These are phyloP conservation scores for Leishmania arabica DNA, from an alignment of 208 protist species.

Conservation along the genomic window DNA sequence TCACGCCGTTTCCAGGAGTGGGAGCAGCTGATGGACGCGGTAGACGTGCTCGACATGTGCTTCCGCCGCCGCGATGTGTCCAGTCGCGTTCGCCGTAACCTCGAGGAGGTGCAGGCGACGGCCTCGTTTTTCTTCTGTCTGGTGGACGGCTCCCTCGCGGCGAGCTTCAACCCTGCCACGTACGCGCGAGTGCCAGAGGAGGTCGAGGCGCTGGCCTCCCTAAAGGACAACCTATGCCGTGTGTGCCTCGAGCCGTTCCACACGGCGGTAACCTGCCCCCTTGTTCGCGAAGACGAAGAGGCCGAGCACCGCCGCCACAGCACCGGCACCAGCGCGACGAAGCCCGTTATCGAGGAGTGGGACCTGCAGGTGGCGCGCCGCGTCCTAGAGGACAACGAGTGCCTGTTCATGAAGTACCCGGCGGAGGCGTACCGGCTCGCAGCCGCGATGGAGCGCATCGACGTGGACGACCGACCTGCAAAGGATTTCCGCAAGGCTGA, in stretches of 20 bases:
- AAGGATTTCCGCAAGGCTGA: constrained; percentile 88
- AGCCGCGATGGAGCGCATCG: constrained; percentile 62
- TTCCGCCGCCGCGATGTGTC: constrained; percentile 67
- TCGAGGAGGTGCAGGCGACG: constrained; percentile 68
- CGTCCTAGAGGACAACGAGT: constrained; percentile 67
- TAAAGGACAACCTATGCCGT: constrained; percentile 79
- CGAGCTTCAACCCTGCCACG: constrained; percentile 56
- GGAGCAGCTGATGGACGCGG: constrained; percentile 57
- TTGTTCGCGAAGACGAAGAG: constrained; percentile 25
- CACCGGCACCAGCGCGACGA: constrained; percentile 25
- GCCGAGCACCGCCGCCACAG: constrained; percentile 31
- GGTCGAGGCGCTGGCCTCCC: constrained; percentile 52
- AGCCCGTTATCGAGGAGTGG: constrained; percentile 57
- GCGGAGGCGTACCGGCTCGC: constrained; percentile 52
- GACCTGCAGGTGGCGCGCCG: constrained; percentile 76
- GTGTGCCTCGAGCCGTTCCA: constrained; percentile 85
- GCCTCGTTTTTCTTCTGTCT: constrained; percentile 87
- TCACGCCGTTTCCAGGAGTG: constrained; percentile 71
- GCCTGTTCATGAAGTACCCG: constrained; percentile 51
- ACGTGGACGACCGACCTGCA: constrained; percentile 68
- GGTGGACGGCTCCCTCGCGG: constrained; percentile 75
- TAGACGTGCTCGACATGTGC: constrained; percentile 71
- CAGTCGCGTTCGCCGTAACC: constrained; percentile 16
- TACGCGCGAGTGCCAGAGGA: constrained; percentile 84
- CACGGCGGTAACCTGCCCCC: constrained; percentile 49